Evolutionary conservation across 176 grass and related monocot species (phyloP).

Genomic region (Chloris gayana): DNA sequence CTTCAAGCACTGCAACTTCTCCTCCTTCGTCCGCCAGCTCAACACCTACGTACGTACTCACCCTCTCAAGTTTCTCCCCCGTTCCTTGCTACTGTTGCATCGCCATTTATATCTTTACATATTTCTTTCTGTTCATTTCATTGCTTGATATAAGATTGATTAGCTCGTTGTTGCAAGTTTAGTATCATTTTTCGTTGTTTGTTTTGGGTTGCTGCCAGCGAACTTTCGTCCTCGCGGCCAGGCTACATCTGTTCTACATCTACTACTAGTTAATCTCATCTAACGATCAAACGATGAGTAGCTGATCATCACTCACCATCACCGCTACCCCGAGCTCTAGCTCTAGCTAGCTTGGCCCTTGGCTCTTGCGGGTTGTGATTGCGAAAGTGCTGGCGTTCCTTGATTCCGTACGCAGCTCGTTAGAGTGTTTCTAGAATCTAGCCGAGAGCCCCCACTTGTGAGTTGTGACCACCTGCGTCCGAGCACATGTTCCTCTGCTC

Average conservation of each 20-base stretch:
- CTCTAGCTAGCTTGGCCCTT: no score
- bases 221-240: conserved; percentile 28
- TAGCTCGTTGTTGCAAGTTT: no score
- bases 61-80: not conserved
- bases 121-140: not conserved
- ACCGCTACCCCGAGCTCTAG: no score
- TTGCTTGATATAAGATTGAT: no score
- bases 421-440: not conserved
- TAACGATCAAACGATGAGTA: no score
- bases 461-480: not conserved
- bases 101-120: no score
- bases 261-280: no score
- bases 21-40: conserved; percentile 95
- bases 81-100: no score
- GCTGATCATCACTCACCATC: no score
- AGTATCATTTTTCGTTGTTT: not conserved
- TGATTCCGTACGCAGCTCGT: not conserved
- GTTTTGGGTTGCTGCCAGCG: not conserved
- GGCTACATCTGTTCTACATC: conserved; percentile 7
- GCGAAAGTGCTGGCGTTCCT: not conserved
- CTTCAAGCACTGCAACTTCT: conserved; percentile 99
- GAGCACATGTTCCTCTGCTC: not conserved
- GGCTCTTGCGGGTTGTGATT: no score
- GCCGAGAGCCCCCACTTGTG: not conserved
- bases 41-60: conserved; percentile 78